Percentiles rank a stretch among this genome's conserved stretches.
Evolutionary conservation across 192 early-diverging fungal genomes (phyloP).

Genomic region (Coemansia sp.): DNA sequence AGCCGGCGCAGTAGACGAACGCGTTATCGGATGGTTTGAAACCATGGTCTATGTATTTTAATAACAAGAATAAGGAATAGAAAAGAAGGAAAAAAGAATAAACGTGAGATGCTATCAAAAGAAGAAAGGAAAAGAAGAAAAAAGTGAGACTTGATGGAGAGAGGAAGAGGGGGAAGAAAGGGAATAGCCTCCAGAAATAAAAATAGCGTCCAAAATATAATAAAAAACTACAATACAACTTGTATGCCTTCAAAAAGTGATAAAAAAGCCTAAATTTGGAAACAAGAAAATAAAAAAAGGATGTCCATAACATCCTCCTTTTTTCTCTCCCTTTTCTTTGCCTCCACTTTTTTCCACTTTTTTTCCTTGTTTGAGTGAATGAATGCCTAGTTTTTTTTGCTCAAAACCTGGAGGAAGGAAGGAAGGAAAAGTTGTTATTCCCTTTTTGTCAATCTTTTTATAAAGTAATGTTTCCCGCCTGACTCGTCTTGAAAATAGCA

Average conservation of each 20-base stretch:
- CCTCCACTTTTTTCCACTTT: background rate
- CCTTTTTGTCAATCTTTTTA: too few species aligned
- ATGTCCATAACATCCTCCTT: background rate
- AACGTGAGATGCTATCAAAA: background rate
- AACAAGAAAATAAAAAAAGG: conserved; percentile 1
- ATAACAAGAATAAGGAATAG: background rate
- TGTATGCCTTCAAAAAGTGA: background rate
- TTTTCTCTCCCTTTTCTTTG: too few species aligned
- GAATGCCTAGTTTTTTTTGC: too few species aligned
- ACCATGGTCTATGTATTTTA: background rate
- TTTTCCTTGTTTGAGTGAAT: background rate
- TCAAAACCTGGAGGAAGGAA: too few species aligned
- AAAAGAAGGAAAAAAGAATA: background rate
- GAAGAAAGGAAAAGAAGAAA: conserved; percentile 6
- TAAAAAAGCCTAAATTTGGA: conserved; percentile 4
- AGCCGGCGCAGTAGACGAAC: conserved; percentile 16
- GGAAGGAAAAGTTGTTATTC: too few species aligned
- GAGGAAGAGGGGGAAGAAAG: background rate
- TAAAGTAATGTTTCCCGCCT: too few species aligned
- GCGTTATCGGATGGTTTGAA: conserved; percentile 13
- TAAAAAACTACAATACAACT: background rate
- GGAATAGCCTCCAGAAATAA: too few species aligned
- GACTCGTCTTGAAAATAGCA: too few species aligned
- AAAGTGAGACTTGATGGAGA: background rate
- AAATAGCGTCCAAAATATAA: background rate